Evolutionary conservation across 345 rosid species (phyloP), one percentile per base, ranked within the genome.

Genomic region (Streptanthus diversifolius): DNA sequence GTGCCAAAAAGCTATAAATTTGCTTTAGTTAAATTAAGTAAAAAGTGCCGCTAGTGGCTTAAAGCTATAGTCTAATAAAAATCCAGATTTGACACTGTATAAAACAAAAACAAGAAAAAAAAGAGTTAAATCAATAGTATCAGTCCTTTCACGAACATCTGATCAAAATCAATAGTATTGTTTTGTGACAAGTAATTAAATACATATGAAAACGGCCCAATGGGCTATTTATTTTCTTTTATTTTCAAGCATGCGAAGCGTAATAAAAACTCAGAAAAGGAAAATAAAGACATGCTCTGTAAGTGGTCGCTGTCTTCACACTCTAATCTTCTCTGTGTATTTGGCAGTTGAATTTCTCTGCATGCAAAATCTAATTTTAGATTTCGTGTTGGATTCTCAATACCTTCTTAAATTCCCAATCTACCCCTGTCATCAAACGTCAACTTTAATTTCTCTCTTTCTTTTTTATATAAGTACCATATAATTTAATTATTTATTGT

Each of bases 331-430:
- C 80, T 63, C 76, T 76, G 75, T 48, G 74, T 68, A 33, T 70
- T 55, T 76, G 61, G 80, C 80, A 76, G 80, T 70, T 77, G 61
- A 77, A 63, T 55, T 58, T 62, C 70, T 68, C 75, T 70, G 72
- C 80, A 70, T 77, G 76, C 80, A 77, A 77, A 70, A 77, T 77
- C 80, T 77, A 70, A 48, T 63, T 63, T 77, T 77, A 77, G 80
- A 77, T 77, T 77, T 77, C 71, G 76, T 71, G 75, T 77, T 77
- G 71, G 80, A 77, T 77, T 77, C 75, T 77, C 80, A 32, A 12
- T 27, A 35, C 36, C 51, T 24, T 33, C 1, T 63, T 35, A 44
- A 70, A 63, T 70, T 70, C 67, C 80, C 55, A 55, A 37, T 62
- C 9, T 77, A 45, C 62, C 80, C 76, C 61, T 65, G 27, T 39